phyloP scores from a whole-genome alignment of 208 protist species.

The Trypanosoma cruzi region DNA sequence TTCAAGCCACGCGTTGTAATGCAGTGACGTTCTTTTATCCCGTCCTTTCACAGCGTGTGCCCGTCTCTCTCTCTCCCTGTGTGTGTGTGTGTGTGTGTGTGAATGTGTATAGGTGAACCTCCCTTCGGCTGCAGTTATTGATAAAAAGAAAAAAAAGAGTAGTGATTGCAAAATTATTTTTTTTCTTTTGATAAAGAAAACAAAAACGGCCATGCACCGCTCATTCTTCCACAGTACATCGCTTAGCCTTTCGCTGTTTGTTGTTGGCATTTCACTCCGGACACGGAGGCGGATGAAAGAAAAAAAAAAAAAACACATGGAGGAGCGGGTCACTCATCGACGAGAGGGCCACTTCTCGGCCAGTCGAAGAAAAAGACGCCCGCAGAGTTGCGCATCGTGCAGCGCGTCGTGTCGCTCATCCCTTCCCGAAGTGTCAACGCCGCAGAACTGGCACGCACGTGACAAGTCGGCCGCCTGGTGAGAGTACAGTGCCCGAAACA shows the following conservation, averaged over 20 bases:
- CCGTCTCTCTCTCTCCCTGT: too few relatives aligned
- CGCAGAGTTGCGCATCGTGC: constrained; percentile 56
- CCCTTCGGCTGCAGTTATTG: background rate
- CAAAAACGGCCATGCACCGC: background rate
- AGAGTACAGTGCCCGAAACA: constrained; percentile 50
- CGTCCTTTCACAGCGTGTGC: background rate
- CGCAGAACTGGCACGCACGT: constrained; percentile 38
- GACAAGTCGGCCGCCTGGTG: constrained; percentile 42
- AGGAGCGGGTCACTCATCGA: background rate
- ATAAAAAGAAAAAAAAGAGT: background rate
- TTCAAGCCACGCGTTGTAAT: background rate
- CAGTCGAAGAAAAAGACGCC: constrained; percentile 47
- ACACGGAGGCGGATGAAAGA: background rate
- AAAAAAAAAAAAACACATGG: background rate
- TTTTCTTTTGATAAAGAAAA: background rate
- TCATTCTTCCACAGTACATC: background rate
- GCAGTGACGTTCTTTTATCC: background rate
- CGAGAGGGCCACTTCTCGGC: constrained; percentile 9
- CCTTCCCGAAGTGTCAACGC: constrained; percentile 34
- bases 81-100: background rate
- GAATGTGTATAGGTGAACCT: background rate
- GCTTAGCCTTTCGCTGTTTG: too few relatives aligned
- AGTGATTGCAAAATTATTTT: background rate
- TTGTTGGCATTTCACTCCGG: background rate
- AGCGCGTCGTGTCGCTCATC: constrained; percentile 48